Evolutionary conservation across 106 monocot genomes (phyloP).

Genomic region (Cymbidium sinense): DNA sequence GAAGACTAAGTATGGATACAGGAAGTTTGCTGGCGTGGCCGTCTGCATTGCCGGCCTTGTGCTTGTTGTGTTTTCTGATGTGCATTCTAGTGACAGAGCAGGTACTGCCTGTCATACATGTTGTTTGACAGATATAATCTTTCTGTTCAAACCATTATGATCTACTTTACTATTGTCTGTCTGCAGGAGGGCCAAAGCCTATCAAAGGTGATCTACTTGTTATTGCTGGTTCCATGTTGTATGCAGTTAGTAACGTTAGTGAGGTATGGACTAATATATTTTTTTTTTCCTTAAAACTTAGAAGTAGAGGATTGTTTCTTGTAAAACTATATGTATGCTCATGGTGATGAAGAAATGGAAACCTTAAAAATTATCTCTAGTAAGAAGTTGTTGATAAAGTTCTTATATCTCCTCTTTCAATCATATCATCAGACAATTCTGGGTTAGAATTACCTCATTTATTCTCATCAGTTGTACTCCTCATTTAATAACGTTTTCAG

Average conservation of each 20-base stretch:
- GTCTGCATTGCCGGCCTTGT: conserved; percentile 71
- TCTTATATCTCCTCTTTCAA: too few relatives aligned
- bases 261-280: conserved; percentile 44
- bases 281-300: too few relatives aligned
- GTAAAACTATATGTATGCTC: too few relatives aligned
- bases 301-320: too few relatives aligned
- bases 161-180: neutral
- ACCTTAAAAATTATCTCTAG: too few relatives aligned
- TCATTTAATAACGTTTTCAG: conserved; percentile 21
- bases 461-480: too few relatives aligned
- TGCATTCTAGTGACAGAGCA: conserved; percentile 60
- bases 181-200: conserved; percentile 42
- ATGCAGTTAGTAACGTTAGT: conserved; percentile 66
- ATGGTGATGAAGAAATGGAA: too few relatives aligned
- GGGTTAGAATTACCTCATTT: too few relatives aligned
- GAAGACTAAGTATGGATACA: conserved; percentile 71
- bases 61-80: conserved; percentile 87
- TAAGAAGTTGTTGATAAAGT: too few relatives aligned
- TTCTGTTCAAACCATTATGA: neutral
- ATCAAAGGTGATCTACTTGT: conserved; percentile 62
- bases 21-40: conserved; percentile 62
- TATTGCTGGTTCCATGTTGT: conserved; percentile 45
- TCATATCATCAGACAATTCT: too few relatives aligned
- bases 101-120: conserved; percentile 17
- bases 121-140: neutral